Base-by-base conservation (phyloP, 1,139 yeast species). In the Blastobotrys capitulatus region DNA sequence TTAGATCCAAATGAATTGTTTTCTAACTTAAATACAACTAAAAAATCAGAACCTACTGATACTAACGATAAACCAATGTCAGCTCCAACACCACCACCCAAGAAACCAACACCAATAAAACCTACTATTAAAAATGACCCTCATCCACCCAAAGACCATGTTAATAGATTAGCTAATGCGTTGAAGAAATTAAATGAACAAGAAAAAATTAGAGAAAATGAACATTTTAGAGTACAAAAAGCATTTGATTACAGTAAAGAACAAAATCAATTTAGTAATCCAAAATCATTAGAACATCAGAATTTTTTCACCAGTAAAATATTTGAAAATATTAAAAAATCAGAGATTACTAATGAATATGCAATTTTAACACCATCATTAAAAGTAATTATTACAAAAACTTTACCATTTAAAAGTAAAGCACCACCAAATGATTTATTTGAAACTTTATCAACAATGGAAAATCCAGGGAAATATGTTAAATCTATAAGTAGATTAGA, bases 221-320 rank as follows among this genome's bases (percentile, higher is more conserved):
- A 70, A 37, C 60, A 69, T 45, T 77, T 77, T 57, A 71, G 80
- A 42, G 77, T 76, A 48, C 61, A 71, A 36, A 72, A 74, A 44
- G 82, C 85, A 0, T 78, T 68, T 57, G 83, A 79, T 48, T 79
- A 82, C 78, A 70, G 77, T 46, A 66, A 60, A 38, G 66, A 69
- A 39, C 50, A 52, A 56, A 55, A 61, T 55, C 56, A 60, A 16
- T 60, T 65, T 16, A 54, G 52, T 12, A 59, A 68, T 19, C 72
- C 78, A 7, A 64, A 76, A 32, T 65, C 78, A 0, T 57, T 80
- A 20, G 77, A 69, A 32, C 58, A 69, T 20, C 65, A 69, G 2
- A 77, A 77, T 54, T 80, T 79, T 57, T 81, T 80, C 63, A 71
- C 79, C 12, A 80, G 83, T 0, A 61, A 66, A 8, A 39, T 29